A percentile compares a stretch with the other conserved stretches of the same genome.
Evolutionary conservation across 495 filamentous ascomycete species (phyloP).

Genomic region (Hyaloscypha finlandica): DNA sequence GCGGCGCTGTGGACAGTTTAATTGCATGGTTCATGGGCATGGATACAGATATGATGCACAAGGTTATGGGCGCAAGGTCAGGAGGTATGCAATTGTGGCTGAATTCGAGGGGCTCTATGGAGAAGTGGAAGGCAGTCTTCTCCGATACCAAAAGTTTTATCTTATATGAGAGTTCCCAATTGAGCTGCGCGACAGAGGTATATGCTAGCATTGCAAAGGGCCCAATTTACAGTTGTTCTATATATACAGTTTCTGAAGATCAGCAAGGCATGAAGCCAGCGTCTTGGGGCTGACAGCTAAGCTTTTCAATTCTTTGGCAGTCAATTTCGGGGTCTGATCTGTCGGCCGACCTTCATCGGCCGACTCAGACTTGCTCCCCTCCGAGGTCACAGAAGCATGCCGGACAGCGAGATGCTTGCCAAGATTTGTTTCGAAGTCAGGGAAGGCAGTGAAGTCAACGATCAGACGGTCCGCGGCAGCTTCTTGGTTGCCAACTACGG

Average conservation of each 20-base stretch:
- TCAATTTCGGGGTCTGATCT: not conserved
- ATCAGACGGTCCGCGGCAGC: conserved; percentile 23
- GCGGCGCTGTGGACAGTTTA: not conserved
- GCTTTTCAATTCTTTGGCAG: conserved; percentile 8
- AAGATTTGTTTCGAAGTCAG: conserved; percentile 10
- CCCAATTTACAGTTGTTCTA: not conserved
- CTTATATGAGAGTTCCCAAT: not conserved
- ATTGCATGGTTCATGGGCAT: not conserved
- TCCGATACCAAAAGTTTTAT: not conserved
- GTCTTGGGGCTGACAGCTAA: conserved; percentile 8
- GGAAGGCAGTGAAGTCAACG: conserved; percentile 29
- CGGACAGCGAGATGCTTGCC: conserved; percentile 3
- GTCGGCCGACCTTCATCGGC: not conserved
- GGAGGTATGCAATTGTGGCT: not conserved
- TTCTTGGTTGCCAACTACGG: conserved; percentile 68
- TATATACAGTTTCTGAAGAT: not conserved
- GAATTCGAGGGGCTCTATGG: not conserved
- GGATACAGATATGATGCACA: not conserved
- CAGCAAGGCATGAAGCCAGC: conserved; percentile 5
- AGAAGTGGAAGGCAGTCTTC: not conserved
- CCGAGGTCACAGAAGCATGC: not conserved
- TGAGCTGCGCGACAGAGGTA: not conserved
- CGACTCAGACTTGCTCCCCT: not conserved
- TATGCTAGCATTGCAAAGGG: not conserved
- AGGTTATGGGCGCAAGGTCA: not conserved